Evolutionary conservation across 768 basidiomycete genomes (phyloP).

Genomic region (Pisolithus orientalis): DNA sequence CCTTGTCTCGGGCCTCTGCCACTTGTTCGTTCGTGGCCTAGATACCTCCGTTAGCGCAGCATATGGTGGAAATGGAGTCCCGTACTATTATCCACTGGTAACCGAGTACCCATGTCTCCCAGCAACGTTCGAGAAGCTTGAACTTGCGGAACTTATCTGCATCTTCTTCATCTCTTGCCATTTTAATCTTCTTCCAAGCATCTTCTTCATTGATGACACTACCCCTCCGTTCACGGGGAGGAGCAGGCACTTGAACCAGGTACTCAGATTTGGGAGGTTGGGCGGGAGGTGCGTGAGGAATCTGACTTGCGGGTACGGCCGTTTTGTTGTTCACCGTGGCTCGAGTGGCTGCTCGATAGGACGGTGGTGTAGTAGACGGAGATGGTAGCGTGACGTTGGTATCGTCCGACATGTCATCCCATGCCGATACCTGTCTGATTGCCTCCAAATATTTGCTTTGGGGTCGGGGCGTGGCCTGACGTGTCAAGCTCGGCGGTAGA

Average conservation of each 20-base stretch:
- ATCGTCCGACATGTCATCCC: constrained; percentile 35
- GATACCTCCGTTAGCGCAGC: constrained; percentile 4
- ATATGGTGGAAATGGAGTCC: constrained; percentile 14
- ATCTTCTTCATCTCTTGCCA: constrained; percentile 61
- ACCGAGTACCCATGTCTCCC: constrained; percentile 70
- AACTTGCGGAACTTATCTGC: constrained; percentile 66
- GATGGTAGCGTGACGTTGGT: constrained; percentile 27
- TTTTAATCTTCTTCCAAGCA: constrained; percentile 71
- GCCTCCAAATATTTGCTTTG: constrained; percentile 8
- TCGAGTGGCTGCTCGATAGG: constrained; percentile 40
- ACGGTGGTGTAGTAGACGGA: constrained; percentile 41
- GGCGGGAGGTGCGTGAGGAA: constrained; percentile 19
- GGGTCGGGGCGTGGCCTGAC: constrained; percentile 25
- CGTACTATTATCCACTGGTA: constrained; percentile 70
- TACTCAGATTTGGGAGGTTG: constrained; percentile 22
- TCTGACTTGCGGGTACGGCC: constrained; percentile 9
- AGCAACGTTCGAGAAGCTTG: constrained; percentile 60
- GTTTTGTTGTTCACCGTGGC: constrained; percentile 15
- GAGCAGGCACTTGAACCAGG: constrained; percentile 12
- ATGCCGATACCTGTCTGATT: constrained; percentile 14
- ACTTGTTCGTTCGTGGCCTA: constrained; percentile 74
- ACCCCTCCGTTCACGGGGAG: constrained; percentile 36
- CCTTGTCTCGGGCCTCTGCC: constrained; percentile 57
- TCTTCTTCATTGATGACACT: constrained; percentile 63
- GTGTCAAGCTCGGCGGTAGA: constrained; percentile 23